Conservation (phyloP, 352 stramenopile species). For the Blastocystis sp. region DNA sequence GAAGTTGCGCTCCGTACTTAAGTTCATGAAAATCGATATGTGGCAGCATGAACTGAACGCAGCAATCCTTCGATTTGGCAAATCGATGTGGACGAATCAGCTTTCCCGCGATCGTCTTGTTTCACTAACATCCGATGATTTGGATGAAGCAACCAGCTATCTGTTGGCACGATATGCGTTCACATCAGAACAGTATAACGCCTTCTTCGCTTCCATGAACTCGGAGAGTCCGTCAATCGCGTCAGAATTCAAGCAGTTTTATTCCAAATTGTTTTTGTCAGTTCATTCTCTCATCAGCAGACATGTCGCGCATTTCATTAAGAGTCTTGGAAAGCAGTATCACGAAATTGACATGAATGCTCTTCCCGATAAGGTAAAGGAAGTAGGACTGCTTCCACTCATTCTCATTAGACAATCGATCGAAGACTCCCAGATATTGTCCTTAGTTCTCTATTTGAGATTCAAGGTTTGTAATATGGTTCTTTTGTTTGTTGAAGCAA, state of each 20-base stretch:
- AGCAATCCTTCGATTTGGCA: too few species aligned
- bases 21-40: too few species aligned
- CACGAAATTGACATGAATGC: not conserved
- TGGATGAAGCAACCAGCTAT: slow-evolving; percentile 23
- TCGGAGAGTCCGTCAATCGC: too few species aligned
- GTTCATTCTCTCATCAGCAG: not conserved
- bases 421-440: not conserved
- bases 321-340: not conserved
- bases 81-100: too few species aligned
- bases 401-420: too few species aligned
- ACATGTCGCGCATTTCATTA: not conserved
- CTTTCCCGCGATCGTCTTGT: too few species aligned
- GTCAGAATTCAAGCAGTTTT: not conserved
- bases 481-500: not conserved
- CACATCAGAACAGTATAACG: not conserved
- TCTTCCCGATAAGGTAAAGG: too few species aligned
- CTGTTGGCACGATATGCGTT: not conserved
- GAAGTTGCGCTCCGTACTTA: too few species aligned
- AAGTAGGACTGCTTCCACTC: too few species aligned
- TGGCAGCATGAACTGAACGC: too few species aligned
- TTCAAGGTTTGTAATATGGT: not conserved
- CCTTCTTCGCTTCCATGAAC: too few species aligned
- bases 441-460: not conserved
- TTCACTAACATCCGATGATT: too few species aligned
- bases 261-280: not conserved